Base-by-base conservation (phyloP, 2,329 filamentous ascomycete genomes). In the Penicillium sp. region DNA sequence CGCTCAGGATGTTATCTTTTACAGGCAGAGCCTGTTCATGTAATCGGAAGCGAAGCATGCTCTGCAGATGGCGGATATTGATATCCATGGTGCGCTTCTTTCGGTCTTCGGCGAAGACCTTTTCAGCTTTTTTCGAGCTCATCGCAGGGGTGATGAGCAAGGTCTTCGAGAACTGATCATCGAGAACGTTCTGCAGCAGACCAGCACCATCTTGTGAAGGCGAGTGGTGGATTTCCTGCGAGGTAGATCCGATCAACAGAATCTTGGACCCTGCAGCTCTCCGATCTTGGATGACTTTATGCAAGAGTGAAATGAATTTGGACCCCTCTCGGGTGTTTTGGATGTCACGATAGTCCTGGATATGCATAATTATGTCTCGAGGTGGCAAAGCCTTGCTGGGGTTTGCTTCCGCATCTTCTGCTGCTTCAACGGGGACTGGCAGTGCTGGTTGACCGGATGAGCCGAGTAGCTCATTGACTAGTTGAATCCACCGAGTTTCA, bases 341-440 rank as follows among this genome's bases (percentile, higher is more conserved):
- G 9, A 99, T 79, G 61, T 95, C 90, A 51, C 89, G 85, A 66
- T 91, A 89, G 70, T 97, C 90, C 69, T 89, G 85, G 13, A 96
- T 77, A 64, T 90, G 90, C 38, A 95, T 79, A 56, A 97, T 86
- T 8, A 92, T 80, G 24, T 79, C 69, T 66, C 69, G 64, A 51
- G 52, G 58, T 29, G 61, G 59, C 22, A 62, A 64, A 31, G 55
- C 50, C 9, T 62, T 60, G 35, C 43, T 49, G 32, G 32, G 13
- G 8, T 56, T 46, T 9, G 53, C 42, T 49, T 66, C 60, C 32
- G 45, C 48, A 9, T 42, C 48, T 39, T 54, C 56, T 45, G 57
- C 31, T 13, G 56, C 20, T 39, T 59, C 59, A 9, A 46, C 40
- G 6, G 60, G 18, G 24, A 40, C 26, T 2, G 56, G 2, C 32